A percentile compares a stretch with the other conserved stretches of the same genome.
phyloP scores from a whole-genome alignment of 352 stramenopile species.

The Phytophthora fragariaefolia region DNA sequence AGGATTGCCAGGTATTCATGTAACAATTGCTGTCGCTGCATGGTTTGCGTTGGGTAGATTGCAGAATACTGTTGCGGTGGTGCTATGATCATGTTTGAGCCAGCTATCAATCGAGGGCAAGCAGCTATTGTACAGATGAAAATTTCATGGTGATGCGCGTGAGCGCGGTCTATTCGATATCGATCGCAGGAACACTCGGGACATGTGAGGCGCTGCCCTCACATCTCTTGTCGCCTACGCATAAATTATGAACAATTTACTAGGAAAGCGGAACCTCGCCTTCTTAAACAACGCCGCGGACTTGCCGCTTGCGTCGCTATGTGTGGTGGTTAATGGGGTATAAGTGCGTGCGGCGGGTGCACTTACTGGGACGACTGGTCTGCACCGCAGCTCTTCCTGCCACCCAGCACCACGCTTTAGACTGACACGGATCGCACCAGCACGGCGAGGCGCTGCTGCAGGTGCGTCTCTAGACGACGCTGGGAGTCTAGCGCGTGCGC shows the following conservation, averaged over 20 bases:
- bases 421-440: conserved; percentile 63
- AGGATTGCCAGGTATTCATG: conserved; percentile 16
- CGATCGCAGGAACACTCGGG: conserved; percentile 25
- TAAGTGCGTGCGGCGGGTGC: too few species aligned
- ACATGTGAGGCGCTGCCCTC: conserved; percentile 23
- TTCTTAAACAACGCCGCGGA: conserved; percentile 22
- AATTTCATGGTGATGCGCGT: not conserved
- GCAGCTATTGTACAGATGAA: too few species aligned
- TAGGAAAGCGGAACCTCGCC: conserved; percentile 11
- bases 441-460: conserved; percentile 72
- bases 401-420: conserved; percentile 22
- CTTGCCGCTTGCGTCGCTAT: conserved; percentile 12
- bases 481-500: conserved; percentile 54
- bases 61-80: too few species aligned
- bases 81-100: too few species aligned
- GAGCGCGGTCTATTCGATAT: conserved; percentile 26
- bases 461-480: conserved; percentile 53
- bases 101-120: too few species aligned
- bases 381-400: not conserved
- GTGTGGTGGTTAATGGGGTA: too few species aligned
- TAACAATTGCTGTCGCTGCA: conserved; percentile 13
- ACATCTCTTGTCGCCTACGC: conserved; percentile 35
- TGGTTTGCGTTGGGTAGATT: too few species aligned
- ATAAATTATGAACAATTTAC: conserved; percentile 46
- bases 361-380: conserved; percentile 1